Percentiles rank a stretch among this genome's conserved stretches.
phyloP scores from a whole-genome alignment of 139 green algal genomes.

The Parachlorella kessleri region DNA sequence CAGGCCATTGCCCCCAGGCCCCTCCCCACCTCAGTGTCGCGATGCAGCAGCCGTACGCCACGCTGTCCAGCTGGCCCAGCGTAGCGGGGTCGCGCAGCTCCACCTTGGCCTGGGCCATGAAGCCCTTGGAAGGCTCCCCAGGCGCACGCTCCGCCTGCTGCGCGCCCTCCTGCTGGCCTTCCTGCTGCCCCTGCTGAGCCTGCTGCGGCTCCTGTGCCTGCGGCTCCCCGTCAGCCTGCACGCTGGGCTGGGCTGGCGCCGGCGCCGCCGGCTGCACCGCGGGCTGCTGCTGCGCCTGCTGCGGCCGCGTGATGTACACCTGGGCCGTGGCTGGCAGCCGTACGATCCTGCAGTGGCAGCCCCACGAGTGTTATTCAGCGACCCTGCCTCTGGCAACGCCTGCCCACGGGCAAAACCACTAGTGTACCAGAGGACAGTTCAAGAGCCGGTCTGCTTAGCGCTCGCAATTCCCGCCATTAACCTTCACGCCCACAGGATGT shows the following conservation, averaged over 20 bases:
- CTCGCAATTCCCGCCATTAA: too few species aligned
- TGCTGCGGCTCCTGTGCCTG: background rate
- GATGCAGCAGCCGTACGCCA: constrained; percentile 52
- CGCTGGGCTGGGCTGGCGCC: background rate
- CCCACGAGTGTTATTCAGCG: too few species aligned
- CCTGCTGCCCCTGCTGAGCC: constrained; percentile 13
- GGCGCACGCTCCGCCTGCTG: constrained; percentile 13
- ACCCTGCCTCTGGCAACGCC: too few species aligned
- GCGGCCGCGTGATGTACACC: constrained; percentile 15
- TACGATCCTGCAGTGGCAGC: background rate
- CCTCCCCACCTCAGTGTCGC: constrained; percentile 23
- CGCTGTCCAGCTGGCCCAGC: constrained; percentile 30
- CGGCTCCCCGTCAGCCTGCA: background rate
- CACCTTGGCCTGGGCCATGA: background rate
- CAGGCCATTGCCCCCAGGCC: too few species aligned
- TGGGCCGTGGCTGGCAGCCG: constrained; percentile 27
- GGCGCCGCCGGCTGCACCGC: background rate
- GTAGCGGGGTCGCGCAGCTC: constrained; percentile 15
- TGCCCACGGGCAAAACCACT: too few species aligned
- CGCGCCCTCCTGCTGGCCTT: constrained; percentile 3
- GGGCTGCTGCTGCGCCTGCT: constrained; percentile 9
- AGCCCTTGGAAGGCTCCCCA: background rate
- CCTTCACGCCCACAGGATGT: too few species aligned
- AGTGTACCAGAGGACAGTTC: too few species aligned
- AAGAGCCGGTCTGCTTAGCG: too few species aligned